Evolutionary conservation across 371 early-diverging fungal genomes (phyloP), one percentile per base, ranked within the genome.

Genomic region (Mucor saturninus): DNA sequence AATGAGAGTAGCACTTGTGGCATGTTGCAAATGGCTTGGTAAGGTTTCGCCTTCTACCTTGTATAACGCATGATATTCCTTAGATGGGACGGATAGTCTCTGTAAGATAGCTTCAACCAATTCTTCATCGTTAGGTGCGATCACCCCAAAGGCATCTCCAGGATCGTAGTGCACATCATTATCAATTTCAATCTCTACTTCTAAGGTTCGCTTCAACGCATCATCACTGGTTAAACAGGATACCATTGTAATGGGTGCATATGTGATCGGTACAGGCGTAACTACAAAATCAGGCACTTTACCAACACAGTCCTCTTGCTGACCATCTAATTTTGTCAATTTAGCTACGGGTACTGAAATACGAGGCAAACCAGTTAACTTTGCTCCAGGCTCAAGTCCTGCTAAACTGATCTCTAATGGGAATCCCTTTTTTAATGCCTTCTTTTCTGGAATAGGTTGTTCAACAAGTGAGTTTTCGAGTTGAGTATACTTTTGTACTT

Each of bases 81-180:
- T 75, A 21, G 65, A 65, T 2, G 75, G 66, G 6, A 83, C 52
- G 15, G 49, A 74, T 11, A 91, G 66, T 29, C 81, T 64, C 0
- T 62, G 61, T 31, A 91, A 61, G 2, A 91, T 53, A 0, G 83
- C 86, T 2, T 76, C 64, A 0, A 92, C 87, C 51, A 90, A 62
- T 0, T 68, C 59, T 15, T 86, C 83, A 56, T 87, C 81, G 68
- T 95, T 95, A 26, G 94, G 93, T 2, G 91, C 90, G 50, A 87
- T 59, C 5, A 96, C 76, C 50, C 92, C 95, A 76, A 97, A 89
- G 0, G 95, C 86, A 74, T 95, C 97, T 37, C 98, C 97, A 4
- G 96, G 91, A 4, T 80, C 67, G 64, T 81, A 89, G 8, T 83
- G 68, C 42, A 84, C 74, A 4, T 83, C 76, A 13, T 89, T 76